Evolutionary conservation across 768 basidiomycete genomes (phyloP).

Genomic region (Macrolepiota albuminosa): DNA sequence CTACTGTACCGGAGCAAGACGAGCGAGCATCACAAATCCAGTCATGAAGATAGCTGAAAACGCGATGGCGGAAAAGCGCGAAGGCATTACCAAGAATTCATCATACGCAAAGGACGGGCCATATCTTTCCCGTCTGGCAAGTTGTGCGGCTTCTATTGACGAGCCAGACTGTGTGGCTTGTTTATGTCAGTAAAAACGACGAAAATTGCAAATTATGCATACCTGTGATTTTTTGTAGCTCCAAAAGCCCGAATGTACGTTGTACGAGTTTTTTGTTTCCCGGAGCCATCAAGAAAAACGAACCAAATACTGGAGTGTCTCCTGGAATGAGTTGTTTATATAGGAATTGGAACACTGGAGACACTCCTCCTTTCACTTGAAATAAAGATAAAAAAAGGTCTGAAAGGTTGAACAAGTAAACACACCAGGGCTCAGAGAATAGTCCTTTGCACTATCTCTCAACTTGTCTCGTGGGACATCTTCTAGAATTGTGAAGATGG

Average conservation of each 20-base stretch:
- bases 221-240: constrained; percentile 26
- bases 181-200: neutral
- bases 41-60: constrained; percentile 32
- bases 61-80: constrained; percentile 34
- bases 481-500: constrained; percentile 31
- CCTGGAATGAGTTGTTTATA: constrained; percentile 36
- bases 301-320: constrained; percentile 26
- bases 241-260: constrained; percentile 41
- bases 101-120: constrained; percentile 74
- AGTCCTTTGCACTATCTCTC: constrained; percentile 20
- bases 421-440: constrained; percentile 4
- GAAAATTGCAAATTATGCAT: neutral
- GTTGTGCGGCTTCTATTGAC: constrained; percentile 6
- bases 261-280: constrained; percentile 40
- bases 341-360: constrained; percentile 24
- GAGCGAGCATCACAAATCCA: constrained; percentile 26
- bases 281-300: constrained; percentile 36
- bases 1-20: constrained; percentile 35
- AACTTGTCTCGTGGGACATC: constrained; percentile 31
- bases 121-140: constrained; percentile 37
- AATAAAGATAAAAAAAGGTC: neutral
- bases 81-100: constrained; percentile 52
- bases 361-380: constrained; percentile 11
- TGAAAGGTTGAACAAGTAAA: neutral
- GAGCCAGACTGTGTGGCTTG: constrained; percentile 1